Conservation (phyloP, 148 eudicot genomes). For the Pouteria glomerata region DNA sequence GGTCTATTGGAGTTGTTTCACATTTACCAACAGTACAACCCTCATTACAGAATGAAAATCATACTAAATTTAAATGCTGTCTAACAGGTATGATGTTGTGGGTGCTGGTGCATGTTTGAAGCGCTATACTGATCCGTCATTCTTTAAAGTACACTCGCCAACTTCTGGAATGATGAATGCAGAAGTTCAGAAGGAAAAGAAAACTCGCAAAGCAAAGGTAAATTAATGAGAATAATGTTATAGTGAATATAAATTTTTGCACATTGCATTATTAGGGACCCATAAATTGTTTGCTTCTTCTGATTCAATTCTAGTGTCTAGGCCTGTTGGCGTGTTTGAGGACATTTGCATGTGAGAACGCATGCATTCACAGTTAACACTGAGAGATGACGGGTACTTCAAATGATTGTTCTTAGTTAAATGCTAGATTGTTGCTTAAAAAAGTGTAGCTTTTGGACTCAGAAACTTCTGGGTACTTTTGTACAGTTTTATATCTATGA, state of each 20-base stretch:
- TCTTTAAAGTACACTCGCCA: conserved; percentile 57
- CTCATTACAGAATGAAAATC: neutral
- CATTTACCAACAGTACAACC: neutral
- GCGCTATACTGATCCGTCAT: conserved; percentile 96
- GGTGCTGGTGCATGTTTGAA: conserved; percentile 98
- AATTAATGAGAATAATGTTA: neutral
- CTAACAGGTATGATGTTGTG: conserved; percentile 86
- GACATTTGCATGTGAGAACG: neutral
- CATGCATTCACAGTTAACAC: neutral
- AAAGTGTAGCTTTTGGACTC: conserved; percentile 1
- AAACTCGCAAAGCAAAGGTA: conserved; percentile 79
- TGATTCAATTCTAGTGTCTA: neutral
- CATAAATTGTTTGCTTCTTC: neutral
- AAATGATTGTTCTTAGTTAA: neutral
- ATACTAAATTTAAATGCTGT: conserved; percentile 10
- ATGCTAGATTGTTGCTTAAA: no score
- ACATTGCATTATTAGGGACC: no score
- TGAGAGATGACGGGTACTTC: neutral
- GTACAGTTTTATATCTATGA: neutral
- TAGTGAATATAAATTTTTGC: neutral
- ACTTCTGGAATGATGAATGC: conserved; percentile 36
- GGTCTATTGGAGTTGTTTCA: neutral
- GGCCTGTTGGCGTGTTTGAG: neutral
- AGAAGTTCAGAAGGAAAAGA: conserved; percentile 78
- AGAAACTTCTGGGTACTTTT: neutral